Percentiles rank a stretch among this genome's conserved stretches.
Evolutionary conservation across 768 basidiomycete species (phyloP).

Genomic region (Cyclocybe cylindracea): DNA sequence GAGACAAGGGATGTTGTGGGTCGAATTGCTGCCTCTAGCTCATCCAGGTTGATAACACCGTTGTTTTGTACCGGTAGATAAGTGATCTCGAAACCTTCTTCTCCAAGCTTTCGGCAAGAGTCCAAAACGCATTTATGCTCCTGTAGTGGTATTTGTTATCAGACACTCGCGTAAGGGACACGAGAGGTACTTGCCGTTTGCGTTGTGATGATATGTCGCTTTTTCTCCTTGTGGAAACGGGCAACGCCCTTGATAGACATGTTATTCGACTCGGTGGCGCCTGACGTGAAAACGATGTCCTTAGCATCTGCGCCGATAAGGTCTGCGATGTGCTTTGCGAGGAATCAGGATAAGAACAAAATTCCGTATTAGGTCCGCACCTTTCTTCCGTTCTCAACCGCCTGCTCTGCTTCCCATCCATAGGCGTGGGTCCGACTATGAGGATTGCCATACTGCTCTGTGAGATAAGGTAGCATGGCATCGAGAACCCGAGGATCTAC

Average conservation of each 20-base stretch:
- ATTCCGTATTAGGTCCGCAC: constrained; percentile 33
- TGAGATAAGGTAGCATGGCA: constrained; percentile 93
- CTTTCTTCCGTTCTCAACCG: constrained; percentile 89
- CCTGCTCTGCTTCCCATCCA: constrained; percentile 98
- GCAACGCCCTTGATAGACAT: constrained; percentile 98
- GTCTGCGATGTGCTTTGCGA: constrained; percentile 76
- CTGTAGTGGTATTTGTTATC: constrained; percentile 35
- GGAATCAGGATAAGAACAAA: constrained; percentile 1
- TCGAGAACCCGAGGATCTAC: constrained; percentile 96
- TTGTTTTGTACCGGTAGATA: constrained; percentile 93
- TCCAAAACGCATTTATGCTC: constrained; percentile 99
- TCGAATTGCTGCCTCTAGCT: constrained; percentile 84
- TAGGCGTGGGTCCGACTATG: constrained; percentile 98
- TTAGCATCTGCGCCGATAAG: constrained; percentile 94
- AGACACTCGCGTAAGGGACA: not conserved
- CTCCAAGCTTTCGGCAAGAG: constrained; percentile 91
- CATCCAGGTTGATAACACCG: constrained; percentile 77
- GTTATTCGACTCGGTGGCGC: constrained; percentile 97
- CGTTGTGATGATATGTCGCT: constrained; percentile 90
- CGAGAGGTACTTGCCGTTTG: constrained; percentile 69
- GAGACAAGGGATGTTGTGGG: constrained; percentile 94
- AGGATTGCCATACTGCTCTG: constrained; percentile 96
- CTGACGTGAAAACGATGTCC: constrained; percentile 96
- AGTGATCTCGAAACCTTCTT: constrained; percentile 97
- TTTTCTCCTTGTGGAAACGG: constrained; percentile 91